Base-by-base conservation (phyloP, 1,284 basidiomycete genomes). In the Apiotrichum sp. region DNA sequence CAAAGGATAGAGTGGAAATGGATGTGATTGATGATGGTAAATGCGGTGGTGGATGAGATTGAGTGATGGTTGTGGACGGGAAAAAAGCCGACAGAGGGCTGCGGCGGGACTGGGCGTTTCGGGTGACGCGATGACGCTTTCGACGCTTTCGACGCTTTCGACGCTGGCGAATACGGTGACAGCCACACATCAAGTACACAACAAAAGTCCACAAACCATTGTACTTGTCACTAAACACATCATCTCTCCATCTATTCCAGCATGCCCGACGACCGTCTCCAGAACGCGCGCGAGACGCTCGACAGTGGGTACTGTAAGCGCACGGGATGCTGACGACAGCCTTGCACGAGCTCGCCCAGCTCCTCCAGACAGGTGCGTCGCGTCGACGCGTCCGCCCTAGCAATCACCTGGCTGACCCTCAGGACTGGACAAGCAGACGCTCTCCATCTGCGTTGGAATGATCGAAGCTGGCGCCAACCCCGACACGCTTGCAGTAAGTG, bases 391-490 rank as follows among this genome's bases (percentile, higher is more conserved):
- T 11, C 6, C 8, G 14, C 16, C 36, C 29, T 13, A 29, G 29
- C n/a, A 6, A 4, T 40, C 29, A 11, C 6, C 55, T 52, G 6
- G 52, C 50, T 10, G 14, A 38, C 36, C 7, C 3, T 3, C 56
- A 75, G 73, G 73, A 1, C 65, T 75, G 14, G 72, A 75, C 39
- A 75, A 74, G 56, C 71, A 73, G 51, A 68, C 70, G 7, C 59
- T 75, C 10, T 68, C 66, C 4, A 68, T 73, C 42, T 75, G 73
- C 57, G 67, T 74, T 10, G 68, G 70, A 6, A 74, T 75, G 73
- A 72, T 75, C 22, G 73, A 75, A 59, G 64, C 64, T 8, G 73
- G 73, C 36, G 68, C 73, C 29, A 74, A 73, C 58, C 73, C 73
- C 2, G 73, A 75, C 56, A 70, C 71, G 3, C 61, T 75, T 1